phyloP scores from a whole-genome alignment of 2,329 filamentous ascomycete species.

The Cryphonectria parasitica region DNA sequence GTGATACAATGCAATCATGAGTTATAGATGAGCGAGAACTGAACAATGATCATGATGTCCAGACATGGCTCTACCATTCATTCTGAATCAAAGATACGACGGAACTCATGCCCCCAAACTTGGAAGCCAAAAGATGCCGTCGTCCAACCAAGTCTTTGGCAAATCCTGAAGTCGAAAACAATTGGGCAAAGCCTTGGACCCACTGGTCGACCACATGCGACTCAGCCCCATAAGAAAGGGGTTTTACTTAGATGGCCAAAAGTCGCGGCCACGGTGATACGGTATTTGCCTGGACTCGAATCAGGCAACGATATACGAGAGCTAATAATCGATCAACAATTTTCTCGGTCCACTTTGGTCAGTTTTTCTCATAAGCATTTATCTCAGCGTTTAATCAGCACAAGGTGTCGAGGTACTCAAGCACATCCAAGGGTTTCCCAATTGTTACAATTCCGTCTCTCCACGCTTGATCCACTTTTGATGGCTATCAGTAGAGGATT shows the following conservation, averaged over 20 bases:
- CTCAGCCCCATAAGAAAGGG: neutral
- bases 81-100: neutral
- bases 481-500: too few relatives aligned
- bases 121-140: too few relatives aligned
- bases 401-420: too few relatives aligned
- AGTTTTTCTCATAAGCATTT: too few relatives aligned
- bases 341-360: too few relatives aligned
- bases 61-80: neutral
- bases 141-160: too few relatives aligned
- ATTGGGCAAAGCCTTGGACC: conserved; percentile 10
- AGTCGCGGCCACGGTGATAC: neutral
- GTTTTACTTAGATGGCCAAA: neutral
- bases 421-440: too few relatives aligned
- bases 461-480: too few relatives aligned
- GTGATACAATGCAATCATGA: neutral
- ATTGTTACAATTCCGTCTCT: too few relatives aligned
- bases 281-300: neutral
- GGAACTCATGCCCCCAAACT: neutral
- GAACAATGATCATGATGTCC: neutral
- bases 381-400: too few relatives aligned
- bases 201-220: conserved; percentile 20
- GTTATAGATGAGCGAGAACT: neutral
- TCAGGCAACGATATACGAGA: neutral
- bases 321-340: neutral
- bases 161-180: too few relatives aligned